Evolutionary conservation across 192 early-diverging fungal genomes (phyloP).

Genomic region (Irineochytrium annulatum): DNA sequence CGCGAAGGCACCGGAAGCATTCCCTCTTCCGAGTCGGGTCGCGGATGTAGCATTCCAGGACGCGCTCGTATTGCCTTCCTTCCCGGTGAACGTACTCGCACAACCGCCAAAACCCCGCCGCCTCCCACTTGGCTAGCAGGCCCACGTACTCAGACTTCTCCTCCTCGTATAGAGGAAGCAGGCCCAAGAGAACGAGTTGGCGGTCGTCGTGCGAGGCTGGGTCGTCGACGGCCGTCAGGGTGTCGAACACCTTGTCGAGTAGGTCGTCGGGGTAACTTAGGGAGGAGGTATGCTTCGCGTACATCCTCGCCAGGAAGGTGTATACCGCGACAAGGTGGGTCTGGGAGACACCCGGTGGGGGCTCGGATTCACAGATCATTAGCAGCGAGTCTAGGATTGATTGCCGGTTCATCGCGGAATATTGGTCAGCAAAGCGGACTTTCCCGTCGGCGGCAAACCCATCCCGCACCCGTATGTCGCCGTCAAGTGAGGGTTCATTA

Average conservation of each 20-base stretch:
- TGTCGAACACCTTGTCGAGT: constrained; percentile 19
- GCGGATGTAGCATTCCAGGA: constrained; percentile 33
- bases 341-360: not conserved
- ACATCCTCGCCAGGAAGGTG: constrained; percentile 29
- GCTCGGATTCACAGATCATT: constrained; percentile 18
- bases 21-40: constrained; percentile 21
- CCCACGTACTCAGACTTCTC: constrained; percentile 15
- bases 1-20: constrained; percentile 15
- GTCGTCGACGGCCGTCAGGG: constrained; percentile 10
- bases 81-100: constrained; percentile 25
- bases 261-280: constrained; percentile 9
- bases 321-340: constrained; percentile 5
- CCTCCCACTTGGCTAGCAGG: constrained; percentile 14
- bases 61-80: constrained; percentile 20
- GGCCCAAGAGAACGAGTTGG: constrained; percentile 27
- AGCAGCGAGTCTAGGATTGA: constrained; percentile 42
- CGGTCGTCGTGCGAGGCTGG: constrained; percentile 18
- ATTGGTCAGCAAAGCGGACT: constrained; percentile 26
- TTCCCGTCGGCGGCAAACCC: constrained; percentile 26
- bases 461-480: constrained; percentile 29
- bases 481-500: constrained; percentile 28
- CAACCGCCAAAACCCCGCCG: constrained; percentile 31
- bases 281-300: constrained; percentile 8
- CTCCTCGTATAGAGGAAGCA: constrained; percentile 24
- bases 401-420: constrained; percentile 34